Evolutionary conservation across 2,329 filamentous ascomycete genomes (phyloP), one percentile per base, ranked within the genome.

Genomic region (Fusarium armeniacum): DNA sequence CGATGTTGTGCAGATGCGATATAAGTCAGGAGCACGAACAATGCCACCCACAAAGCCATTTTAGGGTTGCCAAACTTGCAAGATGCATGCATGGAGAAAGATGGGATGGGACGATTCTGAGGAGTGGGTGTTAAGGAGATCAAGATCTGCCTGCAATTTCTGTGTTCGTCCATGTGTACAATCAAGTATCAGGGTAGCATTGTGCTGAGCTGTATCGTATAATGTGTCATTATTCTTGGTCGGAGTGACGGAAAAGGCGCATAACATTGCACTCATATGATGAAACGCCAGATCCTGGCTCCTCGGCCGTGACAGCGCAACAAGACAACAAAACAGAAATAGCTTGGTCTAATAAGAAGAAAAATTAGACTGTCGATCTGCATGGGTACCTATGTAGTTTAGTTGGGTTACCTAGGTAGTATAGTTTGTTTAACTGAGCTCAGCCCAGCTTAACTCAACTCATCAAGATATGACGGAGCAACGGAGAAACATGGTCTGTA

Each of bases 231-330:
- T 46, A 16, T 52, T 40, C 49, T 52, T 52, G 49, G 24, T 26
- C 35, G 49, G 49, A 52, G 35, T 41, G 24, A 52, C 49, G 49
- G 49, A 52, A 52, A 13, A 41, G 40, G 20, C 58, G 69, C 69
- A 71, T 71, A 67, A 69, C 28, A 64, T 67, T 61, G 63, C 41
- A 53, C 58, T 43, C 36, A 43, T 47, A 52, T 59, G 69, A 55
- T 69, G 69, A 71, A 71, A 71, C 69, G 54, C 43, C 49, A 63
- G 36, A 69, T 60, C 68, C 67, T 36, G 68, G 68, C 38, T 56
- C 58, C 54, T 28, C 47, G 64, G 68, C 62, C 63, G 54, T 62
- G 69, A 70, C 65, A 67, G 52, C 69, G 67, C 66, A 72, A 10
- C 49, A 52, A 52, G 18, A 28, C 33, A 20, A 51, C 24, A 35